These are phyloP conservation scores for Trichocladium uniseriatum DNA, from an alignment of 495 filamentous ascomycete genomes.

Conservation along the genomic window DNA sequence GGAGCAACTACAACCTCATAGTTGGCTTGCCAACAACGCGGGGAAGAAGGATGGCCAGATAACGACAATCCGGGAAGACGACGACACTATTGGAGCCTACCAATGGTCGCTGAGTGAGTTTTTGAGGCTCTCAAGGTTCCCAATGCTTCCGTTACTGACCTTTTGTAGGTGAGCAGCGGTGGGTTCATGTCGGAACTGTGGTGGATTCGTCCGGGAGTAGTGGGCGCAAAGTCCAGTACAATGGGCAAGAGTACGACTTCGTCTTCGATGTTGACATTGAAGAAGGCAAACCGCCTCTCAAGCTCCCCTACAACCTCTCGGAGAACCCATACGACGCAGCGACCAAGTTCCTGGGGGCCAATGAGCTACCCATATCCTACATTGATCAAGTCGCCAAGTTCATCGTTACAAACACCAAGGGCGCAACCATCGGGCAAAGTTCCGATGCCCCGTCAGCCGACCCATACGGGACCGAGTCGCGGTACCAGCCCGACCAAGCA, in stretches of 20 bases:
- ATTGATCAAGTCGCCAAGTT: constrained; percentile 92
- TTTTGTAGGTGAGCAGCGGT: constrained; percentile 40
- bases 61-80: constrained; percentile 72
- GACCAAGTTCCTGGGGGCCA: constrained; percentile 81
- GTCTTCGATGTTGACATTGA: constrained; percentile 98
- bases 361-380: constrained; percentile 83
- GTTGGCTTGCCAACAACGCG: constrained; percentile 67
- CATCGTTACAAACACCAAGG: constrained; percentile 81
- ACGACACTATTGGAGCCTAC: constrained; percentile 72
- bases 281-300: constrained; percentile 87
- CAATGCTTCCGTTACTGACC: constrained; percentile 4
- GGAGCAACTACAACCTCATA: constrained; percentile 75
- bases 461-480: constrained; percentile 66
- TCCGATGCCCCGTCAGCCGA: constrained; percentile 43
- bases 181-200: constrained; percentile 86
- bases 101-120: constrained; percentile 57
- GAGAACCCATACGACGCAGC: constrained; percentile 92
- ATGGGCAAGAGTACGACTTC: constrained; percentile 89
- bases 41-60: constrained; percentile 93
- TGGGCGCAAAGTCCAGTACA: constrained; percentile 57
- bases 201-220: constrained; percentile 82
- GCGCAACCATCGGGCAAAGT: constrained; percentile 61
- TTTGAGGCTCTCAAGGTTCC: too few species aligned
- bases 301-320: constrained; percentile 84
- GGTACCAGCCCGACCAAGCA: constrained; percentile 66